A percentile compares a stretch with the other conserved stretches of the same genome.
Conservation (phyloP, 2,329 filamentous ascomycete genomes). For the Alternaria brassicicola region DNA sequence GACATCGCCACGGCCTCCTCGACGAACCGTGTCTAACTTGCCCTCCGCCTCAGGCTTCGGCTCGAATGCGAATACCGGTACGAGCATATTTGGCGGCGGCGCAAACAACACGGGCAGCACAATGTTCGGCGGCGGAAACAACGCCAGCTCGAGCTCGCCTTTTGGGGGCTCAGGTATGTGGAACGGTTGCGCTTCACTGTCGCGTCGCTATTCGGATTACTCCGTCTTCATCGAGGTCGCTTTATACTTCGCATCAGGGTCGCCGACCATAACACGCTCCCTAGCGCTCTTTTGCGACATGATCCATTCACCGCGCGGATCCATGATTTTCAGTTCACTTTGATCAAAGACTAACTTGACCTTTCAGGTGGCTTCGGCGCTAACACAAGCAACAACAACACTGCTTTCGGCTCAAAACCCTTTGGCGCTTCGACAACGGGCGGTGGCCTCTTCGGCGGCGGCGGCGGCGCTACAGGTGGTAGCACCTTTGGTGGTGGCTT, state of each 20-base stretch:
- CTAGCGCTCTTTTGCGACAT: not conserved
- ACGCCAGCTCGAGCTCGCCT: conserved; percentile 39
- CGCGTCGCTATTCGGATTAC: conserved; percentile 27
- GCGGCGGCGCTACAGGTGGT: conserved; percentile 21
- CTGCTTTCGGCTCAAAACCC: conserved; percentile 36
- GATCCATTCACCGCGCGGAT: not conserved
- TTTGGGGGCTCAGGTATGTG: conserved; percentile 49
- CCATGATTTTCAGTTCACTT: not conserved
- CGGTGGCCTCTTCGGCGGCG: conserved; percentile 44
- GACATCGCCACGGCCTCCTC: conserved; percentile 35
- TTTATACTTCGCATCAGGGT: not conserved
- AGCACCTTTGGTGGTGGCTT: conserved; percentile 24
- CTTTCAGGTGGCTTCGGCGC: conserved; percentile 42
- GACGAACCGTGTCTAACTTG: conserved; percentile 48
- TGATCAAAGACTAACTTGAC: conserved; percentile 28
- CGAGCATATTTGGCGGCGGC: conserved; percentile 42
- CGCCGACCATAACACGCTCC: not conserved
- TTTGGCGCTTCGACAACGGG: conserved; percentile 45
- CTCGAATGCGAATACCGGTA: conserved; percentile 41
- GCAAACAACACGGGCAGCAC: conserved; percentile 38
- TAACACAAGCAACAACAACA: conserved; percentile 29
- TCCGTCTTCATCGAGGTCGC: not conserved
- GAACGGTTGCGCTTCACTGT: conserved; percentile 42
- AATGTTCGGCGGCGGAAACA: conserved; percentile 39
- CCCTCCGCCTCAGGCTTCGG: conserved; percentile 51